Evolutionary conservation across 1,139 yeast species (phyloP).

Genomic region (Candida labiduridarum): DNA sequence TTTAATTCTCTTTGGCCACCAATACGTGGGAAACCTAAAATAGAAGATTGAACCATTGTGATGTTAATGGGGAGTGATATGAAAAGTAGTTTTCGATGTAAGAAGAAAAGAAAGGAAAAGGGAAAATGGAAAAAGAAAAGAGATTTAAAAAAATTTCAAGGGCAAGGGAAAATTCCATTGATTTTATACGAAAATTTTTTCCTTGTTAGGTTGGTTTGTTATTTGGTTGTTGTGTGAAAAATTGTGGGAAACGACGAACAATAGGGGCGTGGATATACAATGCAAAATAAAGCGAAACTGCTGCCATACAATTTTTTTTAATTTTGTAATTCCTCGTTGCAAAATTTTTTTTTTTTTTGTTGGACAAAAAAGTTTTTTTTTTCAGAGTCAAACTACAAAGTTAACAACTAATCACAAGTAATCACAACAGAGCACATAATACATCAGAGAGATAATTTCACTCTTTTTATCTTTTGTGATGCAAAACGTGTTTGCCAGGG

Average conservation of each 20-base stretch:
- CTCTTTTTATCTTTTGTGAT: background rate
- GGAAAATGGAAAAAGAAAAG: conserved; percentile 6
- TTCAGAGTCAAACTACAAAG: conserved; percentile 1
- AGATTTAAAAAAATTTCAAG: background rate
- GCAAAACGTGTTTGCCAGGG: background rate
- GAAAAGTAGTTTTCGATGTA: conserved; percentile 3
- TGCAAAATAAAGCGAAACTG: background rate
- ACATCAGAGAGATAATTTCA: background rate
- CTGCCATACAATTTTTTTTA: too few relatives aligned
- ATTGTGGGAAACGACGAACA: background rate
- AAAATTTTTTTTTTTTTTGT: background rate
- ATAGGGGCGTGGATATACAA: background rate
- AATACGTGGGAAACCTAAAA: conserved; percentile 99
- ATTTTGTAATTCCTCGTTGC: too few relatives aligned
- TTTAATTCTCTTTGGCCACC: conserved; percentile 99
- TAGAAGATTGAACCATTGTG: conserved; percentile 90
- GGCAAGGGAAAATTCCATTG: conserved; percentile 5
- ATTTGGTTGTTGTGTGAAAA: background rate
- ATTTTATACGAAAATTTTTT: conserved; percentile 3
- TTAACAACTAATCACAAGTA: background rate
- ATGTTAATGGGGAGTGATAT: conserved; percentile 2
- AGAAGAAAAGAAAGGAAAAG: conserved; percentile 7
- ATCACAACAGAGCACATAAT: too few relatives aligned
- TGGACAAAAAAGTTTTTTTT: background rate
- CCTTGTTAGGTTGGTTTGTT: background rate